Conservation (phyloP, 441 rosid genomes). For the Populus hybrid region DNA sequence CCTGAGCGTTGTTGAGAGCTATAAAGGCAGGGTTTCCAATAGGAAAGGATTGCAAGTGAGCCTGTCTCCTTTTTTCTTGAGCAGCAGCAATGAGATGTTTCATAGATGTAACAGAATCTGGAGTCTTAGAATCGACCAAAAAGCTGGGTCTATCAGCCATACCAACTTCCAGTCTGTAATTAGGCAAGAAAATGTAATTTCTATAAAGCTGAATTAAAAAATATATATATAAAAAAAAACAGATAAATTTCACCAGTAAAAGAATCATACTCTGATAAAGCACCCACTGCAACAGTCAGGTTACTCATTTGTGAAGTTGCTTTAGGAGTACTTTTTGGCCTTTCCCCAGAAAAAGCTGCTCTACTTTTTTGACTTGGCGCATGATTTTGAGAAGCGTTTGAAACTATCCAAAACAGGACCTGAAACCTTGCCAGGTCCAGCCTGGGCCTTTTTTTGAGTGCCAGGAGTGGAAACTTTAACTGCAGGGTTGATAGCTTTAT, state of each 20-base stretch:
- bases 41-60: constrained; percentile 62
- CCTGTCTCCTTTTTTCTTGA: constrained; percentile 87
- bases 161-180: constrained; percentile 47
- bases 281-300: constrained; percentile 32
- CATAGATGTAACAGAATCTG: constrained; percentile 73
- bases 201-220: constrained; percentile 16
- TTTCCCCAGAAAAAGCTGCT: constrained; percentile 53
- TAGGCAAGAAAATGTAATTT: constrained; percentile 14
- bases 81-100: constrained; percentile 98
- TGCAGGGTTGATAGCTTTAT: constrained; percentile 31
- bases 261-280: constrained; percentile 39
- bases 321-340: constrained; percentile 52
- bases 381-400: constrained; percentile 46
- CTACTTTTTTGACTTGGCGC: constrained; percentile 45
- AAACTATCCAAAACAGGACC: constrained; percentile 34
- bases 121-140: constrained; percentile 46
- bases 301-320: constrained; percentile 35
- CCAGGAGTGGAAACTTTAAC: constrained; percentile 36
- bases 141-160: constrained; percentile 47
- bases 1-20: constrained; percentile 43
- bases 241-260: constrained; percentile 45
- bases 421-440: constrained; percentile 45
- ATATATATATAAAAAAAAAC: constrained; percentile 17
- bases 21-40: constrained; percentile 43
- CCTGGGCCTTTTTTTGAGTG: constrained; percentile 48